A percentile compares a stretch with the other conserved stretches of the same genome.
These are phyloP conservation scores for Exobasidium rhododendri DNA, from an alignment of 1,284 basidiomycete species.

Conservation along the genomic window DNA sequence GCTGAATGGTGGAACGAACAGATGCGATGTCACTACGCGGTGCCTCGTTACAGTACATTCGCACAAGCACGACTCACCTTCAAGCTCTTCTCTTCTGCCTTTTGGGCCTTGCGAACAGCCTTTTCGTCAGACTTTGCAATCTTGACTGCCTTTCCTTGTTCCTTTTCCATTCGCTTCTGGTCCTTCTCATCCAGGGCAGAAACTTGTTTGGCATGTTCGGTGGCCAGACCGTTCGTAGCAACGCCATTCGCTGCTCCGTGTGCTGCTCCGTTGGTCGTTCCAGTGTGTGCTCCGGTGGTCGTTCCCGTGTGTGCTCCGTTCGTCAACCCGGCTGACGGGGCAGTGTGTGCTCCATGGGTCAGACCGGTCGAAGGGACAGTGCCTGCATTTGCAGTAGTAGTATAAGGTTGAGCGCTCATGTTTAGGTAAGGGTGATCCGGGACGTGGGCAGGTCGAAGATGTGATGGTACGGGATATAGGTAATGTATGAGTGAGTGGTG, in stretches of 20 bases:
- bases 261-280: not conserved
- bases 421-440: too few species aligned
- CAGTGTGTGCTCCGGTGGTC: not conserved
- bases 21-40: too few species aligned
- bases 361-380: too few species aligned
- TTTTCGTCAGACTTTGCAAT: not conserved
- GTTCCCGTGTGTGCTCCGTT: not conserved
- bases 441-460: too few species aligned
- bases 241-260: not conserved
- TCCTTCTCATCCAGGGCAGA: not conserved
- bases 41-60: too few species aligned
- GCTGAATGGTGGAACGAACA: not conserved
- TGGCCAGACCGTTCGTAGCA: not conserved
- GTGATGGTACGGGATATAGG: too few species aligned
- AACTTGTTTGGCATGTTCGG: not conserved
- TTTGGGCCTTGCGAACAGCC: conserved; percentile 2
- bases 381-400: not conserved
- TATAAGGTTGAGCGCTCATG: not conserved
- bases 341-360: not conserved
- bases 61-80: not conserved
- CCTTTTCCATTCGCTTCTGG: not conserved
- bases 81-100: conserved; percentile 2
- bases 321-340: not conserved
- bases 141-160: not conserved
- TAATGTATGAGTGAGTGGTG: too few species aligned